Evolutionary conservation across 202 grass and related monocot genomes (phyloP).

Genomic region (Musa balbisiana): DNA sequence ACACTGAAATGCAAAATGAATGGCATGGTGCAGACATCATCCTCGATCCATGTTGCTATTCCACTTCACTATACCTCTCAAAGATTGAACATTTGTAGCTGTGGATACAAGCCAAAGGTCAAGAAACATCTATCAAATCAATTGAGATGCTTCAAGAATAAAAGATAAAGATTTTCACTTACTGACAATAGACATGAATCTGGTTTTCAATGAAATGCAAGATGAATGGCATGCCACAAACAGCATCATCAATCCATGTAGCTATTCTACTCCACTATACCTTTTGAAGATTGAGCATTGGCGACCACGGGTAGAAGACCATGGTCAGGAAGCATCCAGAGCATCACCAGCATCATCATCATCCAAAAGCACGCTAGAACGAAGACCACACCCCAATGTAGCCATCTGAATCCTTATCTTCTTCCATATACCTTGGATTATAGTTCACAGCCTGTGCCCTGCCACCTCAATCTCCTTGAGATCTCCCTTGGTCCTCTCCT

Average conservation of each 20-base stretch:
- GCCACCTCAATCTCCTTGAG: background rate
- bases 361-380: background rate
- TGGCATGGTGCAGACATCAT: too few species aligned
- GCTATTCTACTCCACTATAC: background rate
- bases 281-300: background rate
- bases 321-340: background rate
- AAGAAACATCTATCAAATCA: too few species aligned
- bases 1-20: too few species aligned
- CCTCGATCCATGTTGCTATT: too few species aligned
- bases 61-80: too few species aligned
- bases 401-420: background rate
- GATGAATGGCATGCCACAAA: too few species aligned
- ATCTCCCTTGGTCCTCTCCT: slow-evolving; percentile 14
- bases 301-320: background rate
- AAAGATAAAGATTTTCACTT: too few species aligned
- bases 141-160: too few species aligned
- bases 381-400: background rate
- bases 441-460: background rate
- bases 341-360: background rate
- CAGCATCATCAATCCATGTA: background rate
- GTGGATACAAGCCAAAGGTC: too few species aligned
- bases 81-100: too few species aligned
- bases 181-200: too few species aligned
- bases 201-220: too few species aligned
- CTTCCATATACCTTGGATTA: background rate